phyloP scores from a whole-genome alignment of 2,329 filamentous ascomycete species.

The Penicillium verrucosum region DNA sequence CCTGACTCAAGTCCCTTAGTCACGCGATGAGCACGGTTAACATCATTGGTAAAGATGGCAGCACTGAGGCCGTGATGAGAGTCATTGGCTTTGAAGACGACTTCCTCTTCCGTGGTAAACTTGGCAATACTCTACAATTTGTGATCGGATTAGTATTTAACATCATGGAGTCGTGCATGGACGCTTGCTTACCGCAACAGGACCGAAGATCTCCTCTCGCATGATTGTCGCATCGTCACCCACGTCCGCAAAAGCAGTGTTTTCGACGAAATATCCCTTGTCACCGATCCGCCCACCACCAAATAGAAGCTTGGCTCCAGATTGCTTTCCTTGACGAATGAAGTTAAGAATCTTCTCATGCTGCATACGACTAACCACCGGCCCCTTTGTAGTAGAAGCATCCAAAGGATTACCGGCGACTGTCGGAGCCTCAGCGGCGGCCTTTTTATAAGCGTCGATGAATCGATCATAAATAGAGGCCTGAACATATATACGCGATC shows the following conservation, averaged over 20 bases:
- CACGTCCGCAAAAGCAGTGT: slow-evolving; percentile 55
- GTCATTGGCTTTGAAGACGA: slow-evolving; percentile 54
- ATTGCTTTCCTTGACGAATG: slow-evolving; percentile 23
- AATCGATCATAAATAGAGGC: slow-evolving; percentile 32
- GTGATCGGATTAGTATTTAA: not conserved
- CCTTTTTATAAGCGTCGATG: slow-evolving; percentile 38
- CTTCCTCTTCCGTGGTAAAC: slow-evolving; percentile 60
- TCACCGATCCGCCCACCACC: slow-evolving; percentile 23
- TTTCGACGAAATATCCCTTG: slow-evolving; percentile 61
- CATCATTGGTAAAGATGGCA: slow-evolving; percentile 27
- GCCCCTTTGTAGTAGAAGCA: slow-evolving; percentile 22
- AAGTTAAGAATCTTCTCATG: slow-evolving; percentile 25
- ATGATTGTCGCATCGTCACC: slow-evolving; percentile 46
- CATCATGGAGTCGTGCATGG: not conserved
- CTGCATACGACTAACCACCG: slow-evolving; percentile 21
- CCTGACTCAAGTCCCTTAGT: slow-evolving; percentile 21
- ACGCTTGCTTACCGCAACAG: slow-evolving; percentile 43
- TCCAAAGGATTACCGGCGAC: slow-evolving; percentile 24
- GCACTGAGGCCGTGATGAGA: slow-evolving; percentile 37
- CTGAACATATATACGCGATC: slow-evolving; percentile 36
- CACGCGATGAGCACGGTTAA: slow-evolving; percentile 26
- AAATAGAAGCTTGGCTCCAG: slow-evolving; percentile 21
- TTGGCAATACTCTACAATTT: slow-evolving; percentile 48
- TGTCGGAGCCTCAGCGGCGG: slow-evolving; percentile 52
- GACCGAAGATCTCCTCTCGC: slow-evolving; percentile 59